Conservation (phyloP, 78 protist species). For the Monocercomonoides exilis region DNA sequence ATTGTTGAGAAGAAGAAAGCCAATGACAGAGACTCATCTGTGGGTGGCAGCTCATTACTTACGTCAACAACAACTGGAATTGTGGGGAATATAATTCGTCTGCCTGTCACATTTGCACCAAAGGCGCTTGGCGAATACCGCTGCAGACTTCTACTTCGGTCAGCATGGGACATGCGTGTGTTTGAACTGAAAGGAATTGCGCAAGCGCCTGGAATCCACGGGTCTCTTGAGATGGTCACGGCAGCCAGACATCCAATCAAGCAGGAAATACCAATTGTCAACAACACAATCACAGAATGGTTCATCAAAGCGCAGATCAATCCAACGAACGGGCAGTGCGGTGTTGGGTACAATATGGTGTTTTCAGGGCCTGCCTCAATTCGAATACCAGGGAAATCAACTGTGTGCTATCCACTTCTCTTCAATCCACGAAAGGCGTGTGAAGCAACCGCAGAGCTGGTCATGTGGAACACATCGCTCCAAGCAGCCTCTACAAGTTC, state of each 20-base stretch:
- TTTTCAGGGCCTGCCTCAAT: conserved; percentile 38
- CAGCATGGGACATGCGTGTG: conserved; percentile 28
- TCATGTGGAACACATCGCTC: conserved; percentile 15
- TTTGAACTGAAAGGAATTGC: neutral
- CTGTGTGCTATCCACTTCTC: neutral
- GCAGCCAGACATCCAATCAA: conserved; percentile 17
- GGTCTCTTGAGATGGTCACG: conserved; percentile 17
- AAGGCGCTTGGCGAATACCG: conserved; percentile 21
- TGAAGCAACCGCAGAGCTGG: conserved; percentile 17
- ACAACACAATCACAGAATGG: neutral
- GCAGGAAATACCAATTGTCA: conserved; percentile 39
- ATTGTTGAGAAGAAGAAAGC: neutral
- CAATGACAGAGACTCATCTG: neutral
- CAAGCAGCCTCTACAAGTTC: no score
- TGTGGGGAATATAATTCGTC: neutral
- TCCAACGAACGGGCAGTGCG: neutral
- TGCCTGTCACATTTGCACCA: conserved; percentile 13
- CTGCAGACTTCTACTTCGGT: neutral
- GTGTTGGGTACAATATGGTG: neutral
- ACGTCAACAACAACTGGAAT: neutral
- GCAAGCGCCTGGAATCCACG: neutral
- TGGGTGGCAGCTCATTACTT: no score
- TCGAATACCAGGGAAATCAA: neutral
- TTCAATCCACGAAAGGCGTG: conserved; percentile 27
- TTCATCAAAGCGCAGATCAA: neutral